Evolutionary conservation across 192 early-diverging fungal genomes (phyloP).

Genomic region (Dissophora ornata): DNA sequence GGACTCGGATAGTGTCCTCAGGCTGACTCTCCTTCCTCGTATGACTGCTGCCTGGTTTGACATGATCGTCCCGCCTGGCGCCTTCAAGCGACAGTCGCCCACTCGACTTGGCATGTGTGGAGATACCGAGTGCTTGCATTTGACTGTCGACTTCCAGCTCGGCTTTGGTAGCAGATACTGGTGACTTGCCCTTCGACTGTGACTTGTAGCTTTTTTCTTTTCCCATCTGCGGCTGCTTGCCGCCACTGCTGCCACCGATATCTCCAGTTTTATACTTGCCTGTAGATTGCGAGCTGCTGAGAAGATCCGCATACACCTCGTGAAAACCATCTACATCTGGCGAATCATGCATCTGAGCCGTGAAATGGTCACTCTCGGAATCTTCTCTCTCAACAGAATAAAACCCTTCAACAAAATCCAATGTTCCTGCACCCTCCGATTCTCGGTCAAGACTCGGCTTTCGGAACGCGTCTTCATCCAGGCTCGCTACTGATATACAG

Average conservation of each 20-base stretch:
- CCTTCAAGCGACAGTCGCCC: conserved; percentile 11
- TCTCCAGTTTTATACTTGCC: neutral
- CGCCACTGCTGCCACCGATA: neutral
- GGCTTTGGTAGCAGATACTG: neutral
- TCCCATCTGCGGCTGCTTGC: neutral
- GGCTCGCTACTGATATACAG: conserved; percentile 56
- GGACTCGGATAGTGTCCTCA: conserved; percentile 58
- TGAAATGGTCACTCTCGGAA: conserved; percentile 28
- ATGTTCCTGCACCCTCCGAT: conserved; percentile 21
- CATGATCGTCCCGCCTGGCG: conserved; percentile 2
- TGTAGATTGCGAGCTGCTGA: neutral
- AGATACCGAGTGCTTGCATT: neutral
- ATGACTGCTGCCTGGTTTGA: neutral
- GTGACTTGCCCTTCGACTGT: conserved; percentile 1
- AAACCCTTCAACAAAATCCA: conserved; percentile 63
- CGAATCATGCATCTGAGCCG: conserved; percentile 29
- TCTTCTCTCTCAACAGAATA: conserved; percentile 51
- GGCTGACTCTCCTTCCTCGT: conserved; percentile 7
- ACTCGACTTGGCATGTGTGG: neutral
- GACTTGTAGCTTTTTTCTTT: conserved; percentile 13
- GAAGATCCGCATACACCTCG: conserved; percentile 44
- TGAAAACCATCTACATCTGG: conserved; percentile 45
- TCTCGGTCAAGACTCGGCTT: conserved; percentile 25
- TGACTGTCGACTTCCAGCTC: neutral
- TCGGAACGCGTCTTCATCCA: conserved; percentile 67